Evolutionary conservation across 108 stramenopile genomes (phyloP), one percentile per base, ranked within the genome.

Genomic region (Cyclotella choctawhatcheeana): DNA sequence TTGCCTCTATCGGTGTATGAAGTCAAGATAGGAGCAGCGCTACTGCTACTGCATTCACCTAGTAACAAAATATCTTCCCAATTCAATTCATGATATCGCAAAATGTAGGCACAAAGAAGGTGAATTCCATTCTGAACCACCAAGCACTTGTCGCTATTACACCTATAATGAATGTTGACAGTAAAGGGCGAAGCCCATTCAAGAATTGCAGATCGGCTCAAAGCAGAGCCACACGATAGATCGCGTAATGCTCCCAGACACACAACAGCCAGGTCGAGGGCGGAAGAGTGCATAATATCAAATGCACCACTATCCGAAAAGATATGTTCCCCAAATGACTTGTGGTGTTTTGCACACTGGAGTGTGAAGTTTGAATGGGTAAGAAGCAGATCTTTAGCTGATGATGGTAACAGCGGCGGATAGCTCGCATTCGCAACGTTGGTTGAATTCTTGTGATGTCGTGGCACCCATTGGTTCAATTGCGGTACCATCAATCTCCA

Each of bases 161-260:
- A 35, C 44, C 12, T 40, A 17, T 63, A 8, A 8, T 59, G 17
- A 7, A 37, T 58, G 22, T 26, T 29, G 21, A 47, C 5, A 47
- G 17, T 26, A 64, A 6, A 25, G 22, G 67, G 45, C 21, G 77
- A 66, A 33, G 58, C 61, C 63, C 75, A 81, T 58, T 47, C 66
- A 64, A 81, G 79, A 58, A 84, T 53, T 34, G 79, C 70, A 67
- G 66, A 50, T n/a, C 84, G 77, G 68, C 58, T 76, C 8, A 60
- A 62, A 53, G 84, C 81, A 7, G 65, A 68, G 20, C 84, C 84
- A 62, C 84, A 85, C 1, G 81, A 55, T 43, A 85, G 70, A 60
- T 85, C 84, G 32, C 84, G 81, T 25, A 85, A 58, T 3, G 84
- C 43, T 35, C 84, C 84, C 40, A 83, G 27, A 44, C 73, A 63